Base-by-base conservation (phyloP, 345 rosid genomes). In the Brassica juncea region DNA sequence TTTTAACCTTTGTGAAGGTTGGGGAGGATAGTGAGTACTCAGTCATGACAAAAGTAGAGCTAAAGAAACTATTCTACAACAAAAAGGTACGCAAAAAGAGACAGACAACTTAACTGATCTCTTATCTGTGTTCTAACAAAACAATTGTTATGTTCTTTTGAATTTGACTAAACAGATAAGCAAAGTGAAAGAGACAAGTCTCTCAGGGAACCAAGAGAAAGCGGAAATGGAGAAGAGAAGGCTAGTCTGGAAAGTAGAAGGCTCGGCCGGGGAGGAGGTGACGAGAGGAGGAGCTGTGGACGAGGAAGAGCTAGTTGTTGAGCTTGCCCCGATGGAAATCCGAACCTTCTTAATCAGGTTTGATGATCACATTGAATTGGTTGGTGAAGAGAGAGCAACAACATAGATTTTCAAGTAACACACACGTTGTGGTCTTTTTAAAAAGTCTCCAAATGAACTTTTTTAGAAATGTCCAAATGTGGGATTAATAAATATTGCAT, bases 261-360 rank as follows among this genome's bases (percentile, higher is more conserved):
- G 85, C 34, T 54, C 81, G 1, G 2, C 71, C 6, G 84, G 73
- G 59, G 77, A 73, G 3, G 80, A 76, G 34, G 86, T 60, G 28
- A 57, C 42, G 32, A 86, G 97, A 83, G 99, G 99, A 44, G 81
- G 82, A 42, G 82, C 86, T 0, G 73, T 92, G 6, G 93, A 94
- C 77, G 88, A 90, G 5, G 61, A 67, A 4, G 65, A 87, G 74
- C 81, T 94, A 81, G 94, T 84, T 63, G 96, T 90, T 59, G 91
- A 92, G 80, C 94, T 94, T 65, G 87, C 89, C 47, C 99, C 97
- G 0, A 92, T 92, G 98, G 98, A 94, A 83, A 92, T 94, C 47
- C 88, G 99, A 21, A 92, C 99, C 31, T 94, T 94, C 70, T 19
- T 90, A 47, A 71, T 80, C 31, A 55, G 49, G 61, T 78, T 80